Evolutionary conservation across 1,284 basidiomycete genomes (phyloP).

Genomic region (Tilletiopsis washingtonensis): DNA sequence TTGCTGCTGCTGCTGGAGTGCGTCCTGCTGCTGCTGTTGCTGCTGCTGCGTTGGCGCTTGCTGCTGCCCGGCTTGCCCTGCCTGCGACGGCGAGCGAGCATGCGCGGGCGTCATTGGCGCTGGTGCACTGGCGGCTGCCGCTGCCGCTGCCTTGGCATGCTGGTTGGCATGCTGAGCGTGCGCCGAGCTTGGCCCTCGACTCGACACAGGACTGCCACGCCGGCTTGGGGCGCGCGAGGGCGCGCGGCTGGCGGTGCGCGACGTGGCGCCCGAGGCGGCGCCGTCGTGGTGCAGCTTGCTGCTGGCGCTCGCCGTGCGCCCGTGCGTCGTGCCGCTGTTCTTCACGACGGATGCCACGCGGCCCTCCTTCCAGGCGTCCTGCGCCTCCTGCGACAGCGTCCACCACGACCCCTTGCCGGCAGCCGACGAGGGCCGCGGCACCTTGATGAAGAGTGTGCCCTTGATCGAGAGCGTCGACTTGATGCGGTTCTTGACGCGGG

Average conservation of each 20-base stretch:
- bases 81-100: no score
- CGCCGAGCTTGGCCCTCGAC: constrained; percentile 14
- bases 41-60: no score
- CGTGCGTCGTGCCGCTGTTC: constrained; percentile 25
- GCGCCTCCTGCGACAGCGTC: constrained; percentile 41
- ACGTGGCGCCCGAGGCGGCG: constrained; percentile 6
- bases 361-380: constrained; percentile 39
- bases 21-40: background rate
- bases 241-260: constrained; percentile 25
- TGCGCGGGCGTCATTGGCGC: background rate
- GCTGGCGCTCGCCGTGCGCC: constrained; percentile 6
- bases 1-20: background rate
- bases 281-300: background rate
- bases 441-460: constrained; percentile 42
- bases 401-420: constrained; percentile 45
- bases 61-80: no score
- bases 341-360: constrained; percentile 37
- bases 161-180: constrained; percentile 20
- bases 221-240: constrained; percentile 4
- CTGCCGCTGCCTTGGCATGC: constrained; percentile 8
- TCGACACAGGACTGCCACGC: constrained; percentile 3
- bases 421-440: constrained; percentile 35
- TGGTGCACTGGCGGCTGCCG: background rate
- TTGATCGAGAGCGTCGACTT: constrained; percentile 47
- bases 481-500: constrained; percentile 45